phyloP scores from a whole-genome alignment of 495 filamentous ascomycete genomes.

The Lepidopterella palustris region DNA sequence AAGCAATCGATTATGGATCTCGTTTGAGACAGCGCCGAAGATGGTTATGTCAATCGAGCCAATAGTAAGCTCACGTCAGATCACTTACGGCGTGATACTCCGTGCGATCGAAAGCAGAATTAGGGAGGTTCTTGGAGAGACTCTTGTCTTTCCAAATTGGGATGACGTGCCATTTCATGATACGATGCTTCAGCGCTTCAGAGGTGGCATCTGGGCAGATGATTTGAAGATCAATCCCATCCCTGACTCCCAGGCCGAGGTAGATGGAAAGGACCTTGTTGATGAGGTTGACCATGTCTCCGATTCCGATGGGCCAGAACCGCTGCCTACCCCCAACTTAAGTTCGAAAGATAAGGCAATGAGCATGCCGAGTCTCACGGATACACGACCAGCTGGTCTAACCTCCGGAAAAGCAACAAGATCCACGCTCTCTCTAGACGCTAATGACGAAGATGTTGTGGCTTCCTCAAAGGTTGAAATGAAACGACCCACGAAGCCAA shows the following conservation, averaged over 20 bases:
- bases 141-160: conserved; percentile 89
- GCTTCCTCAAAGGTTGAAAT: conserved; percentile 8
- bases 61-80: conserved; percentile 89
- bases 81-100: conserved; percentile 86
- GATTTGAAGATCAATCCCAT: conserved; percentile 25
- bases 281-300: conserved; percentile 51
- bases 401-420: neutral
- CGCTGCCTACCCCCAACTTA: neutral
- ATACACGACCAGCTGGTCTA: neutral
- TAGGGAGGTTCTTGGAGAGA: conserved; percentile 86
- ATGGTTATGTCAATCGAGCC: conserved; percentile 90
- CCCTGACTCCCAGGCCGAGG: conserved; percentile 9
- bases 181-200: conserved; percentile 65
- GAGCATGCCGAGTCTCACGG: conserved; percentile 5
- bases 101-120: conserved; percentile 91
- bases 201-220: conserved; percentile 83
- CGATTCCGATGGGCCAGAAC: conserved; percentile 14
- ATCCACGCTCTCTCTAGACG: neutral
- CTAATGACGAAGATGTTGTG: neutral
- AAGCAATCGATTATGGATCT: conserved; percentile 90
- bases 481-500: conserved; percentile 38
- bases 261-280: conserved; percentile 45
- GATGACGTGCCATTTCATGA: conserved; percentile 88
- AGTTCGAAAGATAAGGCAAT: neutral
- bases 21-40: conserved; percentile 85